These are phyloP conservation scores for Zygosaccharomyces gambellarensis DNA, from an alignment of 805 yeast genomes.

Conservation along the genomic window DNA sequence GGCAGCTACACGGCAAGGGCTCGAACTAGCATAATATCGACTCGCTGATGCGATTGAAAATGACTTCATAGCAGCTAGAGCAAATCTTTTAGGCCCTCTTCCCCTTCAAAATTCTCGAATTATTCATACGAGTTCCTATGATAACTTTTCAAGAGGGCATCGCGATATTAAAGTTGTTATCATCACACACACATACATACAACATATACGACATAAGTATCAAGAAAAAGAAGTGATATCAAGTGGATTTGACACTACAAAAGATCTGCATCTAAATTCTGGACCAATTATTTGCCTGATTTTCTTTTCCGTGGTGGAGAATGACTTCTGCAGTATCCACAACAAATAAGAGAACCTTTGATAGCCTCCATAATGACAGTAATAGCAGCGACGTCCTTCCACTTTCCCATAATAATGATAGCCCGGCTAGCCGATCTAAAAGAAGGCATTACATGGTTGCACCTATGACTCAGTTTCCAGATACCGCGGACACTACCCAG, in stretches of 20 bases:
- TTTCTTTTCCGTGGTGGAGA: neutral
- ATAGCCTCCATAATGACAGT: slow-evolving; percentile 19
- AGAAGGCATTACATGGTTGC: slow-evolving; percentile 24
- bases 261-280: neutral
- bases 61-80: neutral
- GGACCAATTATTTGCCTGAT: neutral
- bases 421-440: slow-evolving; percentile 9
- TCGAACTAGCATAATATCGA: neutral
- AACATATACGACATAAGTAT: neutral
- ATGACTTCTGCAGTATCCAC: slow-evolving; percentile 3
- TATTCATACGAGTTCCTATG: neutral
- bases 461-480: slow-evolving; percentile 28
- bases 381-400: slow-evolving; percentile 1
- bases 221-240: neutral
- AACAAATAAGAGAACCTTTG: slow-evolving; percentile 13
- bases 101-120: neutral
- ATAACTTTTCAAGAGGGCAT: neutral
- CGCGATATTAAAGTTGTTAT: neutral
- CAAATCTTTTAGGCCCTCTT: neutral
- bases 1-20: slow-evolving; percentile 1
- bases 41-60: neutral
- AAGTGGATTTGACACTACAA: neutral
- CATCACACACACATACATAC: neutral
- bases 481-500: slow-evolving; percentile 6
- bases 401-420: slow-evolving; percentile 6